Evolutionary conservation across 2,329 filamentous ascomycete genomes (phyloP).

Genomic region (Rhynchosporium graminicola): DNA sequence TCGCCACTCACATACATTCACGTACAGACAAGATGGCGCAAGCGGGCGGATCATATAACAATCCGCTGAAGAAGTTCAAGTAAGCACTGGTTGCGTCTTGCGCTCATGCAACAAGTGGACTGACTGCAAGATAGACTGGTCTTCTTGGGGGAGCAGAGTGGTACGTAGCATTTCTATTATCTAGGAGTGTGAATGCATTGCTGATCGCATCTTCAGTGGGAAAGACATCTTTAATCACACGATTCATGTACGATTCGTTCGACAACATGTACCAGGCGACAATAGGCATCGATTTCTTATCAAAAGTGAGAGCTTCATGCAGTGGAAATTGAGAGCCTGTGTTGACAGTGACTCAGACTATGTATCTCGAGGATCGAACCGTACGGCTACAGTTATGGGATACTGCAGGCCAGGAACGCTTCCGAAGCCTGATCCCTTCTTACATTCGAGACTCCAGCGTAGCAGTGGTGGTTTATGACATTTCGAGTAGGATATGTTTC

Average conservation of each 20-base stretch:
- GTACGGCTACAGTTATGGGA: conserved; percentile 98
- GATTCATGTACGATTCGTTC: conserved; percentile 99
- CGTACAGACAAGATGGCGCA: conserved; percentile 70
- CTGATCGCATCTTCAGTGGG: conserved; percentile 65
- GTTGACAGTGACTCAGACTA: conserved; percentile 63
- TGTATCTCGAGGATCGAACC: conserved; percentile 99
- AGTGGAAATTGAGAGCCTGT: conserved; percentile 4
- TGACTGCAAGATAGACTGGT: conserved; percentile 67
- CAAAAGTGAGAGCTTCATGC: conserved; percentile 67
- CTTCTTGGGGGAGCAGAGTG: conserved; percentile 97
- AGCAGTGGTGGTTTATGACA: conserved; percentile 98
- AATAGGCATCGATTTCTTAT: conserved; percentile 98
- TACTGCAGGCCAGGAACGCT: conserved; percentile 95
- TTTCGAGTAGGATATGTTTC: conserved; percentile 67
- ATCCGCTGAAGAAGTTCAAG: conserved; percentile 99
- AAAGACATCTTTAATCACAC: conserved; percentile 97
- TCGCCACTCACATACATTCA: conserved; percentile 10
- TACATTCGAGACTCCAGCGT: conserved; percentile 99
- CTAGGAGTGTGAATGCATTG: conserved; percentile 16
- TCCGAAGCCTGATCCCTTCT: conserved; percentile 93
- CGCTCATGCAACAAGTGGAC: conserved; percentile 12
- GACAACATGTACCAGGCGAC: conserved; percentile 99
- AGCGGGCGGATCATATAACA: conserved; percentile 87
- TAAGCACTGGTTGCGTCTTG: conserved; percentile 46
- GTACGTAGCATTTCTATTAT: conserved; percentile 56